These are phyloP conservation scores for grape (Vitis vinifera) DNA, from an alignment of 164 flowering plant species.

Conservation along the genomic window ASM3070453v1 NC_081812.1:8546001-8546500, in stretches of 20 bases:
- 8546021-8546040: slow-evolving; percentile 41
- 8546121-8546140: slow-evolving; percentile 66
- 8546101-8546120: slow-evolving; percentile 74
- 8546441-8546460: slow-evolving; percentile 71
- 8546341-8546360: slow-evolving; percentile 70
- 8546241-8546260: slow-evolving; percentile 64
- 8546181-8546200: slow-evolving; percentile 85
- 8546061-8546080: slow-evolving; percentile 34
- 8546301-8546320: slow-evolving; percentile 80
- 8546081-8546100: slow-evolving; percentile 67
- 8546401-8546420: slow-evolving; percentile 62
- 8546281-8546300: slow-evolving; percentile 82
- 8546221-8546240: slow-evolving; percentile 64
- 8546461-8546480: slow-evolving; percentile 72
- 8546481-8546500: slow-evolving; percentile 70
- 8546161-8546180: slow-evolving; percentile 73
- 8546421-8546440: slow-evolving; percentile 64
- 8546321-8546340: slow-evolving; percentile 57
- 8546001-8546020: slow-evolving; percentile 55
- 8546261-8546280: slow-evolving; percentile 72
- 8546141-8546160: slow-evolving; percentile 61
- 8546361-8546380: slow-evolving; percentile 70
- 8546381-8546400: slow-evolving; percentile 77
- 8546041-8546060: slow-evolving; percentile 49
- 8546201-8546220: slow-evolving; percentile 53